phyloP scores from a whole-genome alignment of 1,139 yeast genomes.

The Suhomyces anneliseae region DNA sequence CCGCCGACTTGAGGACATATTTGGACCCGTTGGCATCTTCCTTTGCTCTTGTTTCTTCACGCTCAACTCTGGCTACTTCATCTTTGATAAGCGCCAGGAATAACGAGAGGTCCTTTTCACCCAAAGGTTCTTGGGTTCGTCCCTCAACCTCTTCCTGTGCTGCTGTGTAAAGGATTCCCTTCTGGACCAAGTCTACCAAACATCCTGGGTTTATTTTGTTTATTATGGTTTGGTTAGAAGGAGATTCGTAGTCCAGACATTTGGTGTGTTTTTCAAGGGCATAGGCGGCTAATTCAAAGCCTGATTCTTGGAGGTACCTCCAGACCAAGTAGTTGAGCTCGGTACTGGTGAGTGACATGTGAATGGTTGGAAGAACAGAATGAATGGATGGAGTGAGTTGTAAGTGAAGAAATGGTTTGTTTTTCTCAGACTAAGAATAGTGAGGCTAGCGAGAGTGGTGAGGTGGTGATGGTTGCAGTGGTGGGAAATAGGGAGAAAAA shows the following conservation, averaged over 20 bases:
- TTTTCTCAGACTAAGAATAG: too few relatives aligned
- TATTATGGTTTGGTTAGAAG: slow-evolving; percentile 45
- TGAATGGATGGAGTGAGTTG: background rate
- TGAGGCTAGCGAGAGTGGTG: background rate
- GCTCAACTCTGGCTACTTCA: slow-evolving; percentile 13
- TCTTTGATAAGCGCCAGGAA: slow-evolving; percentile 33
- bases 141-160: slow-evolving; percentile 30
- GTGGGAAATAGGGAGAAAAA: background rate
- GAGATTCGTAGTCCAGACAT: slow-evolving; percentile 57
- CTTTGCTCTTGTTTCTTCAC: too few relatives aligned
- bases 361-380: background rate
- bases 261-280: slow-evolving; percentile 78
- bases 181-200: slow-evolving; percentile 77
- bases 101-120: slow-evolving; percentile 22
- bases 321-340: slow-evolving; percentile 90
- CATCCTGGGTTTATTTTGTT: slow-evolving; percentile 64
- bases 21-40: background rate
- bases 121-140: slow-evolving; percentile 8
- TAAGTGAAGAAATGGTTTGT: background rate
- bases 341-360: slow-evolving; percentile 78
- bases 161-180: slow-evolving; percentile 69
- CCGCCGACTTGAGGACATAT: slow-evolving; percentile 18
- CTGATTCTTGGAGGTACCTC: slow-evolving; percentile 91
- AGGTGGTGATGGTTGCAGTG: background rate
- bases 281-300: slow-evolving; percentile 74